Conservation (phyloP, 495 filamentous ascomycete genomes). For the Neurospora pannonica region DNA sequence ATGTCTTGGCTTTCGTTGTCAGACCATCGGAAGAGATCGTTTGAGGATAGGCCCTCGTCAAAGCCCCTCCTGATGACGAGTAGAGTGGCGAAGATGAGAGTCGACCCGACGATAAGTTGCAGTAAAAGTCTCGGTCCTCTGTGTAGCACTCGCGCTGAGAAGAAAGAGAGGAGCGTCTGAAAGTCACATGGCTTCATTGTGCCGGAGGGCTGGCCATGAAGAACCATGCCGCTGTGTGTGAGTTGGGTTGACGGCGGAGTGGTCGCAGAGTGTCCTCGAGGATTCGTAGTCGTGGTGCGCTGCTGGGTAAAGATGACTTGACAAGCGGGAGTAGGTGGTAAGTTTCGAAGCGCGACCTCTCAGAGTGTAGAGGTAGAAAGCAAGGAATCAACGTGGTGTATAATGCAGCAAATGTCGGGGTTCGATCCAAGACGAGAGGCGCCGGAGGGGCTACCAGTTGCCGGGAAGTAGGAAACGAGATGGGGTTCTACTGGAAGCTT, state of each 20-base stretch:
- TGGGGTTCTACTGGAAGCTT: neutral
- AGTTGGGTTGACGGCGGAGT: neutral
- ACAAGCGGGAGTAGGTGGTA: neutral
- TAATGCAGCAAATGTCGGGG: neutral
- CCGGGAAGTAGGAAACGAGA: neutral
- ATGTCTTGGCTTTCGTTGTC: neutral
- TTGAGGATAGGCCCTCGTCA: neutral
- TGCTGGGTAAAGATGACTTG: neutral
- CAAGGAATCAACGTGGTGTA: neutral
- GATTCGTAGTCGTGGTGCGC: neutral
- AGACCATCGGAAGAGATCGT: neutral
- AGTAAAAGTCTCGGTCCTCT: conserved; percentile 15
- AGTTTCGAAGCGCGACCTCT: neutral
- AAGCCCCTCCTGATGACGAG: conserved; percentile 4
- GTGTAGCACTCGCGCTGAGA: conserved; percentile 14
- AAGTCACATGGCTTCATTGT: neutral
- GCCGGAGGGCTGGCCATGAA: conserved; percentile 1
- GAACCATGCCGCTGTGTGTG: conserved; percentile 2
- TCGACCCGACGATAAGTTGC: conserved; percentile 11
- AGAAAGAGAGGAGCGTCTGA: conserved; percentile 7
- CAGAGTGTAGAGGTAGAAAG: too few species aligned
- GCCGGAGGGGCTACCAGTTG: neutral
- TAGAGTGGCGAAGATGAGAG: conserved; percentile 10
- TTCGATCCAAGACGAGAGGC: neutral
- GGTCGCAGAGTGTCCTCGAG: neutral